Conservation (phyloP, 2,329 filamentous ascomycete genomes). For the Trichothecium sympodiale region DNA sequence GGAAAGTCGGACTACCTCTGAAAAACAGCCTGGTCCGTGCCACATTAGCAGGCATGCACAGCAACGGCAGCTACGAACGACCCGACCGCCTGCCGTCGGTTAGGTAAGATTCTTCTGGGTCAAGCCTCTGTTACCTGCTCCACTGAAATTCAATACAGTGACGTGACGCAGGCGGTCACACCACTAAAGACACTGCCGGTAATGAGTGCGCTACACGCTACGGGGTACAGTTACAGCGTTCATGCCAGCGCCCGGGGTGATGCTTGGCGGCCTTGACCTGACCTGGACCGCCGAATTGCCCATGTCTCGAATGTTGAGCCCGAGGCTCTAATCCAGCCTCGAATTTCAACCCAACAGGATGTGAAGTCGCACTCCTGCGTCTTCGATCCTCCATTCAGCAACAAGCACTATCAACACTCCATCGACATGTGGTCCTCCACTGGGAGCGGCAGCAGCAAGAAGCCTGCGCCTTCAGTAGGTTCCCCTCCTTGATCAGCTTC, state of each 20-base stretch:
- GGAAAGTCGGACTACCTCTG: too few species aligned
- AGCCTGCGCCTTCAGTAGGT: slow-evolving; percentile 60
- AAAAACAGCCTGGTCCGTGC: too few species aligned
- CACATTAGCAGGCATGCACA: too few species aligned
- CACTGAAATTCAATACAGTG: not conserved
- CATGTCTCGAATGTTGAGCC: slow-evolving; percentile 4
- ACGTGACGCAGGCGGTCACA: not conserved
- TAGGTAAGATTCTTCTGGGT: too few species aligned
- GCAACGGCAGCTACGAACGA: too few species aligned
- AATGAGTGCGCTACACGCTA: not conserved
- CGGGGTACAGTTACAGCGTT: slow-evolving; percentile 1
- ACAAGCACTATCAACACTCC: slow-evolving; percentile 13
- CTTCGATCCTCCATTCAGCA: slow-evolving; percentile 5
- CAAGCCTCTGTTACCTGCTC: too few species aligned
- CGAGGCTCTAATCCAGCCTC: slow-evolving; percentile 13
- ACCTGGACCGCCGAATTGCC: not conserved
- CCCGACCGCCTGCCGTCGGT: too few species aligned
- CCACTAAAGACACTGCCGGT: not conserved
- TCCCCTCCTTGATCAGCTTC: slow-evolving; percentile 8
- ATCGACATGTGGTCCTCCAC: slow-evolving; percentile 54
- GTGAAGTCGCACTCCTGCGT: slow-evolving; percentile 1
- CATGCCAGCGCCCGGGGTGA: not conserved
- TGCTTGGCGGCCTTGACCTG: not conserved
- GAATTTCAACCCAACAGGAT: slow-evolving; percentile 5
- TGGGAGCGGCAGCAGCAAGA: slow-evolving; percentile 50